These are phyloP conservation scores for Cytidiella melzeri DNA, from an alignment of 768 basidiomycete species.

Conservation along the genomic window DNA sequence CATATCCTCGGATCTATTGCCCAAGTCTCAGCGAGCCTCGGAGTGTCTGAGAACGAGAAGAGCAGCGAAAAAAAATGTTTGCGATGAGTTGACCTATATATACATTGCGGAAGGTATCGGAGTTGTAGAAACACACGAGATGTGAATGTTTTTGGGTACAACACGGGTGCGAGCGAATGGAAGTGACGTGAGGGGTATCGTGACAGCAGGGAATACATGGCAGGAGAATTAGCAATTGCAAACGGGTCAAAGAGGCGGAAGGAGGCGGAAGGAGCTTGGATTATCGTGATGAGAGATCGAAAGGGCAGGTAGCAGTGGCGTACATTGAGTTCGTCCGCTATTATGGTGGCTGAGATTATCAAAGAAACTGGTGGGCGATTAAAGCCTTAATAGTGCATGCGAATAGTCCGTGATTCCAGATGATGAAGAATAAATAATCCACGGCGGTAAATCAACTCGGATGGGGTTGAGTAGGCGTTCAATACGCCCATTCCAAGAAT, in stretches of 20 bases:
- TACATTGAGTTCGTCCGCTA: background rate
- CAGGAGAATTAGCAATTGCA: background rate
- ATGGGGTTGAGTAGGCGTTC: background rate
- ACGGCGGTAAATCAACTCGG: background rate
- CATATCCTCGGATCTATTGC: too few species aligned
- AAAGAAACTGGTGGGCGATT: background rate
- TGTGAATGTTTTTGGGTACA: too few species aligned
- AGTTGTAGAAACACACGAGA: background rate
- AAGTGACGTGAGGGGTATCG: background rate
- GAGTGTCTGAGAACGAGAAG: slow-evolving; percentile 27
- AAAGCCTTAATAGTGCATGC: background rate
- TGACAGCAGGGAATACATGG: background rate
- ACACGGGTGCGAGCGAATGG: background rate
- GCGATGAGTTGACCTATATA: slow-evolving; percentile 5
- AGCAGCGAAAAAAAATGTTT: slow-evolving; percentile 24
- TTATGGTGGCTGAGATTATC: background rate
- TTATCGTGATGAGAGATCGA: background rate
- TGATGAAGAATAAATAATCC: background rate
- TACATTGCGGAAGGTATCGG: too few species aligned
- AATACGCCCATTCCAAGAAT: slow-evolving; percentile 26
- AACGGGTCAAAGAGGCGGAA: background rate
- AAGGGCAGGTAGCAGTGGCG: background rate
- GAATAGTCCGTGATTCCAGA: too few species aligned
- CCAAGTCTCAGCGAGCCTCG: slow-evolving; percentile 22
- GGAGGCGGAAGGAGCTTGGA: background rate